A percentile compares a stretch with the other conserved stretches of the same genome.
phyloP scores from a whole-genome alignment of 805 yeast species.

The Wickerhamomyces sydowiorum region DNA sequence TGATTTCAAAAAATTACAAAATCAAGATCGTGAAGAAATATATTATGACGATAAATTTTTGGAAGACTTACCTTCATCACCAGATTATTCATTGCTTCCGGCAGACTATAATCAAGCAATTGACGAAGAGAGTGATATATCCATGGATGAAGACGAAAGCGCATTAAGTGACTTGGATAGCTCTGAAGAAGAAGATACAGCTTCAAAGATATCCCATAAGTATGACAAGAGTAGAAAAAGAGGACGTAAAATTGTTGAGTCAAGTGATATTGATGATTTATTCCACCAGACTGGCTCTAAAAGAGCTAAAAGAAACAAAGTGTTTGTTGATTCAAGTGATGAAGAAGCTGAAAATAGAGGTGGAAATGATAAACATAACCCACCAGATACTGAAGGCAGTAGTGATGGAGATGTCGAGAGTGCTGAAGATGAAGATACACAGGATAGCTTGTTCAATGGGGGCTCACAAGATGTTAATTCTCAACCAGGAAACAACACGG shows the following conservation, averaged over 20 bases:
- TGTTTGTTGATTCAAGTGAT: neutral
- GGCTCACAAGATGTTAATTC: neutral
- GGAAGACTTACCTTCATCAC: neutral
- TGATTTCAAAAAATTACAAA: neutral
- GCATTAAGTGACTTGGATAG: neutral
- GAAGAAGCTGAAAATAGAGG: neutral
- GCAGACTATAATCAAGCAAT: neutral
- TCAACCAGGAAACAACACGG: neutral
- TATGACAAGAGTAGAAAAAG: neutral
- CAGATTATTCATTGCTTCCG: neutral
- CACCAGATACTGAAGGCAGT: neutral
- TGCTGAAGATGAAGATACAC: constrained; percentile 1
- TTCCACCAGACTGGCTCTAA: no score
- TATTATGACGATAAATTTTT: neutral
- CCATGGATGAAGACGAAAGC: neutral
- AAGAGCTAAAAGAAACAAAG: neutral
- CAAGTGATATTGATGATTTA: neutral
- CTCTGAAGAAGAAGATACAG: neutral
- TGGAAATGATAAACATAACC: neutral
- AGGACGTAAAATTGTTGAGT: neutral
- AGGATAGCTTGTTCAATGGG: neutral
- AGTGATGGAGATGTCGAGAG: no score
- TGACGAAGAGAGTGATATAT: neutral
- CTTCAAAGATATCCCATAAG: no score
- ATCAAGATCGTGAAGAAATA: neutral